Percentiles rank a stretch among this genome's conserved stretches.
Evolutionary conservation across 2,329 filamentous ascomycete species (phyloP).

Genomic region (Fusarium sp.): DNA sequence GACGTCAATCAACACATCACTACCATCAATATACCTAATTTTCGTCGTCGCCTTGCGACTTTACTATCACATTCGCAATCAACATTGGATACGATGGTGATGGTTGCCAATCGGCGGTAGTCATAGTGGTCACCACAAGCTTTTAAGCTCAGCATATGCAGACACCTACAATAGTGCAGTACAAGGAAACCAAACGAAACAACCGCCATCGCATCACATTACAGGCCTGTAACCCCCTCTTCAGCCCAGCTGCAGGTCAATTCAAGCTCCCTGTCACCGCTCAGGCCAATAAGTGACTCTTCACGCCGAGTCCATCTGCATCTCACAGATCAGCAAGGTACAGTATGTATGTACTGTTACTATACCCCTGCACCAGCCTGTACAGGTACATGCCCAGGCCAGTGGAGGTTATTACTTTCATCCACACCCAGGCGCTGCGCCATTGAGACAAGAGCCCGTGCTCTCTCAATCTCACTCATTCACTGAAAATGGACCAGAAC

Average conservation of each 20-base stretch:
- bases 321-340: neutral
- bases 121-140: slow-evolving; percentile 21
- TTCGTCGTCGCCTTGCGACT: slow-evolving; percentile 11
- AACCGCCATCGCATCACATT: slow-evolving; percentile 20
- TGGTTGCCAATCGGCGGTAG: slow-evolving; percentile 10
- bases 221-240: slow-evolving; percentile 37
- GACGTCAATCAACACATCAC: slow-evolving; percentile 3
- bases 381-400: slow-evolving; percentile 26
- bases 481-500: slow-evolving; percentile 26
- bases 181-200: slow-evolving; percentile 13
- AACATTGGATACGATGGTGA: neutral
- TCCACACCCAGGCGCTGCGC: slow-evolving; percentile 44
- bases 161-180: slow-evolving; percentile 7
- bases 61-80: neutral
- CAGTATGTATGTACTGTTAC: slow-evolving; percentile 1
- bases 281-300: slow-evolving; percentile 45
- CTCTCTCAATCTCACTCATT: slow-evolving; percentile 29
- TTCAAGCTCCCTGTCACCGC: slow-evolving; percentile 30
- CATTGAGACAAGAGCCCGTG: slow-evolving; percentile 39
- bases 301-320: slow-evolving; percentile 41
- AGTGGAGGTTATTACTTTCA: slow-evolving; percentile 25
- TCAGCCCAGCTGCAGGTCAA: slow-evolving; percentile 47
- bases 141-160: slow-evolving; percentile 16
- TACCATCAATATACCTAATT: slow-evolving; percentile 1
- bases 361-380: slow-evolving; percentile 27